Base-by-base conservation (phyloP, 164 flowering plant genomes). In the Akebia trifoliata region DNA sequence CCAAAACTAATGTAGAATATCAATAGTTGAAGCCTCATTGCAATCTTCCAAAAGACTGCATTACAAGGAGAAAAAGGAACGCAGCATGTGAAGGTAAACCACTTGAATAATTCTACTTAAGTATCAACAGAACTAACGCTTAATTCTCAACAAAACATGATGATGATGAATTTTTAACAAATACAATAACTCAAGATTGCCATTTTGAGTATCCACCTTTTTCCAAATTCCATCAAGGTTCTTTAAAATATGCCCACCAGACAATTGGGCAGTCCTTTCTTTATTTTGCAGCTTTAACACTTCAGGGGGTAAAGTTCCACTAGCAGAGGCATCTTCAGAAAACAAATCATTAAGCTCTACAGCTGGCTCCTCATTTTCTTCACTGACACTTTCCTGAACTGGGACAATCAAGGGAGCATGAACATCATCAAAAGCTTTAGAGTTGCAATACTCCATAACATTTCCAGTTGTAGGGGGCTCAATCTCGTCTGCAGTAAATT, bases 211-310 rank as follows among this genome's bases (percentile, higher is more conserved):
- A 7, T 44, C 42, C 76, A 90, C 97, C 97, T 82, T 86, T 75
- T 78, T 87, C 96, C 94, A 84, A 52, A 90, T 74, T 38, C 91
- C 96, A 65, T 78, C 83, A 59, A 83, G 55, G 64, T 75, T 81
- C 60, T 78, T 85, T 32, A 75, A 50, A 67, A 70, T 73, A 59
- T 80, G 74, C 40, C 52, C 80, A 67, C 76, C 62, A 15, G 51
- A 54, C 39, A 74, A 47, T 54, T 66, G 81, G 68, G 61, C 81
- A 54, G 74, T 43, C 63, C 69, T 82, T 64, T 78, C 83, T 71
- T 77, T 81, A 75, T 76, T 81, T 64, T 82, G 91, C 21, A 74
- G 58, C 57, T 69, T 68, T 62, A 74, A 21, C 47, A 81, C 32
- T 49, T 79, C 82, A 54, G 80, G 61, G 54, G 82, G 73, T 28